Conservation (phyloP, 1,284 basidiomycete genomes). For the Austroboletus niveus region DNA sequence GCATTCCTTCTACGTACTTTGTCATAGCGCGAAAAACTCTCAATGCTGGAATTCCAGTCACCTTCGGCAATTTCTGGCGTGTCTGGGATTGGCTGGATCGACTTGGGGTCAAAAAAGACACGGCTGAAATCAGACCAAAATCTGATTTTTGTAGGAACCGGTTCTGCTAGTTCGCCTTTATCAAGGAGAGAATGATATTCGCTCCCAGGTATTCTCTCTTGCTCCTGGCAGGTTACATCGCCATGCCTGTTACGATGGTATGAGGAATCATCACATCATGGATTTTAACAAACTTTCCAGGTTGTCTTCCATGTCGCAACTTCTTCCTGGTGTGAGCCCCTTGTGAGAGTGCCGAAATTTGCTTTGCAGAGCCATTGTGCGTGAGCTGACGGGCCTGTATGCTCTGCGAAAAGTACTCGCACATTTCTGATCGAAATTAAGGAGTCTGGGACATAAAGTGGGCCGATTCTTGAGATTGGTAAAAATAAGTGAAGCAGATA, state of each 20-base stretch:
- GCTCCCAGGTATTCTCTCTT: conserved; percentile 51
- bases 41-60: conserved; percentile 55
- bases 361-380: conserved; percentile 36
- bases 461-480: conserved; percentile 44
- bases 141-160: conserved; percentile 39
- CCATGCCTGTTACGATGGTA: conserved; percentile 46
- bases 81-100: conserved; percentile 63
- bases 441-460: conserved; percentile 60
- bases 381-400: conserved; percentile 6
- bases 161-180: conserved; percentile 20
- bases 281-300: conserved; percentile 20
- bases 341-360: conserved; percentile 61
- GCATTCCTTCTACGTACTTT: conserved; percentile 40
- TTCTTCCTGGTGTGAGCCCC: conserved; percentile 26
- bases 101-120: conserved; percentile 62
- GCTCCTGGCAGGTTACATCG: conserved; percentile 48
- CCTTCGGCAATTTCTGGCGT: conserved; percentile 45
- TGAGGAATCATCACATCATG: neutral
- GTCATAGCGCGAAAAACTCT: conserved; percentile 52
- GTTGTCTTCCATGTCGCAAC: conserved; percentile 33
- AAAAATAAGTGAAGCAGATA: neutral
- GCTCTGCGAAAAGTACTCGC: conserved; percentile 17
- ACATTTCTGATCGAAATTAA: conserved; percentile 70
- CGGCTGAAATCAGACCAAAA: conserved; percentile 81
- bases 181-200: conserved; percentile 54